phyloP scores from a whole-genome alignment of 148 eudicot genomes.

The Camellia granthamiana region DNA sequence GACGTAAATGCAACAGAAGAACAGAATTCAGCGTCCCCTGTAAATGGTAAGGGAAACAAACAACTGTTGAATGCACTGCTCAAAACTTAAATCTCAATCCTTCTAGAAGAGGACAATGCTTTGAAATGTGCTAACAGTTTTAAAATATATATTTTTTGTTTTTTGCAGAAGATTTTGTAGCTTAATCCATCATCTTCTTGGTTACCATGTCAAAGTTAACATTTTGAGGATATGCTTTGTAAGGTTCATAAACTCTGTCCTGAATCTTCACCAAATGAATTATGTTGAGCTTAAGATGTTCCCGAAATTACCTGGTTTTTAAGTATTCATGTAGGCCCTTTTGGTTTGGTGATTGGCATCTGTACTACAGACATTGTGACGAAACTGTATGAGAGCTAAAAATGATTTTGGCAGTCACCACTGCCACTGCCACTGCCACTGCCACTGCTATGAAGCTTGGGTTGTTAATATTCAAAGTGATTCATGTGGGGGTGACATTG shows the following conservation, averaged over 20 bases:
- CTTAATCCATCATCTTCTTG: neutral
- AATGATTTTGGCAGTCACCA: neutral
- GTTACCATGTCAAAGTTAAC: neutral
- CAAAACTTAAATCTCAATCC: neutral
- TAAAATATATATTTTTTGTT: neutral
- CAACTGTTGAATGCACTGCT: neutral
- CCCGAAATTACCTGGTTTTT: neutral
- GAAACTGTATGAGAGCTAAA: neutral
- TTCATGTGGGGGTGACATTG: neutral
- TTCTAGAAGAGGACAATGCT: neutral
- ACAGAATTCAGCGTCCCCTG: neutral
- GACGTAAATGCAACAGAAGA: neutral
- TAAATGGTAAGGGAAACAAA: constrained; percentile 8
- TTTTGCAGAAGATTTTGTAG: constrained; percentile 5
- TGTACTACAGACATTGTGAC: neutral
- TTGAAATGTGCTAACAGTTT: neutral
- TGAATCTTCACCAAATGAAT: neutral
- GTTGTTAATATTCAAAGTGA: neutral
- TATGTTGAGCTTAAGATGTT: neutral
- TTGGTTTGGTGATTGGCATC: neutral
- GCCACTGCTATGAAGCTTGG: neutral
- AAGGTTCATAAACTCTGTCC: too few relatives aligned
- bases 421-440: neutral
- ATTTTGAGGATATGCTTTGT: neutral
- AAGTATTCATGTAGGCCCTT: neutral